Base-by-base conservation (phyloP, 495 filamentous ascomycete species). In the Friedmanniomyces endolithicus region DNA sequence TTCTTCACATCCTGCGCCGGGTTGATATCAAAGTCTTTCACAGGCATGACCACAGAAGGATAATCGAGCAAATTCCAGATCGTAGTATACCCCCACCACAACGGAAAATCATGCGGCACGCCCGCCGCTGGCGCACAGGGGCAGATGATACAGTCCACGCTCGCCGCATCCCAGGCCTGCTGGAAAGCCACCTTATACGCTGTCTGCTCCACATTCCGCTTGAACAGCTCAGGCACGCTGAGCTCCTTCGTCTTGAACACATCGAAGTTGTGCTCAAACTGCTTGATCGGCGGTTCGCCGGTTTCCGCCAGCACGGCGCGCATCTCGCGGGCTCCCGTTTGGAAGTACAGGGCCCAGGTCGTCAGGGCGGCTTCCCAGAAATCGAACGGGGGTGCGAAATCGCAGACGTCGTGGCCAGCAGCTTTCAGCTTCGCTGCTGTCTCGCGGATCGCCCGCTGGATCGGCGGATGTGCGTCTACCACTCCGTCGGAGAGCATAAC, bases 401-500 rank as follows among this genome's bases (percentile, higher is more conserved):
- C 75, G 4, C 84, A 72, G 4, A 86, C 65, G 25, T 84, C 67
- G 2, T 71, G 73, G 58, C 59, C 4, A 12, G 76, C 62, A 40
- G 66, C 63, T 40, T 72, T 63, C 23, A 87, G 65, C 49, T 78
- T 78, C 16, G 70, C 68, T n/a, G 74, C 74, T 0, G 82, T 70
- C 37, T 75, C 63, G 39, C 72, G 66, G 11, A 89, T 62, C 7
- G 79, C 83, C 7, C 82, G 68, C 1, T 67, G 71, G 0, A 89
- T 70, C 0, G 86, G 86, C 7, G 85, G 86, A 61, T 88, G 84
- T 1, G 83, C 82, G 37, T 72, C 75, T 16, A 86, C 79, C 25
- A 80, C 67, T 17, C 77, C 79, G 62, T 90, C 86, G 65, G 82
- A 69, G 78, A 78, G 82, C 51, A 88, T 71, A 24, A 88, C 76